phyloP scores from a whole-genome alignment of 2,329 filamentous ascomycete genomes.

The Cytospora schulzeri region DNA sequence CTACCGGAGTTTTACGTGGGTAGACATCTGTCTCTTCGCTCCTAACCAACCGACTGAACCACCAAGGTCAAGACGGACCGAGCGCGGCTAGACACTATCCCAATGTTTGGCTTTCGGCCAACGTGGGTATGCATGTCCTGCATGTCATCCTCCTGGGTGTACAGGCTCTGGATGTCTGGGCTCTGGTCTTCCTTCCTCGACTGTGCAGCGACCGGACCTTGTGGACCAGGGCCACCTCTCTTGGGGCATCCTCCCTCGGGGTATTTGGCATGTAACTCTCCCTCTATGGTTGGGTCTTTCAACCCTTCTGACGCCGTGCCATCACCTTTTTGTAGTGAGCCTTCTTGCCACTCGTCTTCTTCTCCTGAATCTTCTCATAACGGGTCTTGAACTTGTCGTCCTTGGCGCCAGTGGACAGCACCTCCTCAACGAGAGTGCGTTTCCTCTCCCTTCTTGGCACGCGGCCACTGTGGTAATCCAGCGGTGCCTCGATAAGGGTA shows the following conservation, averaged over 20 bases:
- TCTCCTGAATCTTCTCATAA: constrained; percentile 80
- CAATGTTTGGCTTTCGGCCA: not conserved
- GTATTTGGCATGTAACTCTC: constrained; percentile 15
- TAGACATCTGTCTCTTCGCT: not conserved
- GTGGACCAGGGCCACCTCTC: not conserved
- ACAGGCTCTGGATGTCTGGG: not conserved
- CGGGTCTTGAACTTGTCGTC: constrained; percentile 80
- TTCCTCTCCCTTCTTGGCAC: constrained; percentile 87
- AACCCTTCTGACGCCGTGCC: constrained; percentile 36
- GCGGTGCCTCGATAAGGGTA: constrained; percentile 83
- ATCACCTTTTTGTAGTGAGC: constrained; percentile 82
- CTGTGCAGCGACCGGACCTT: not conserved
- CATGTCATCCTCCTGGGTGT: not conserved
- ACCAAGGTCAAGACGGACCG: not conserved
- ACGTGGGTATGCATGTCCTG: not conserved
- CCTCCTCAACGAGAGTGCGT: constrained; percentile 82
- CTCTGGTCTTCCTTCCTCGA: not conserved
- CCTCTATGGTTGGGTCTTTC: constrained; percentile 22
- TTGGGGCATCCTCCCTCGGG: not conserved
- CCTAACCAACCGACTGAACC: not conserved
- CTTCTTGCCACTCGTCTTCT: constrained; percentile 87
- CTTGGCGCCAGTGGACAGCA: constrained; percentile 67
- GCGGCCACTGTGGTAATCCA: constrained; percentile 81
- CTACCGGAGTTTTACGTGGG: not conserved
- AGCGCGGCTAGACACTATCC: not conserved